Evolutionary conservation across 352 stramenopile species (phyloP), one percentile per base, ranked within the genome.

Genomic region (Phytophthora multivora): DNA sequence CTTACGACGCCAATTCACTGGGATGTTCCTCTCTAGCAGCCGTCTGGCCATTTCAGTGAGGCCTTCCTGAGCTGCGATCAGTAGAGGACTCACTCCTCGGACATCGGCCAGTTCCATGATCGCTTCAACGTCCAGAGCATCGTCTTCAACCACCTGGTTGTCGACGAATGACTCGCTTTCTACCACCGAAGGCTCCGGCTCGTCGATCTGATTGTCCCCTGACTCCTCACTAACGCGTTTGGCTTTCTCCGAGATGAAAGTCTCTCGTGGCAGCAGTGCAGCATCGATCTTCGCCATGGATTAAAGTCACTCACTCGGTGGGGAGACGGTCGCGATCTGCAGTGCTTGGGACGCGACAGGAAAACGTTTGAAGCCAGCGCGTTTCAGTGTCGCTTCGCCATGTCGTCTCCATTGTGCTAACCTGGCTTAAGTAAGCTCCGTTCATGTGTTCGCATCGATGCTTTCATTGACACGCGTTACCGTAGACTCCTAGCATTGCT

Each of bases 1-100:
- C 39, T 69, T 35, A 25, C 42, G 30, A 18, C 59, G 42, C 49
- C 50, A 66, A 16, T 28, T 51, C 19, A 57, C 64, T 55, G 53
- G 63, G 9, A 61, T 69, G 31, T 70, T 67, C 28, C 40, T 49
- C 36, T 48, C 43, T 15, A 73, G 33, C 23, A 76, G 52, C 21
- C 58, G 50, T 18, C 46, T 50, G 3, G 41, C 57, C 23, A 65
- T 43, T 18, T 69, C 59, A 2, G 16, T 40, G 38, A 67, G 59
- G 12, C 63, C 63, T 50, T 66, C 59, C 42, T 67, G 50, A 11
- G 63, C 53, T 13, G 63, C 23, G 53, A 63, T 57, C 51, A 76
- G 45, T 31, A 76, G 39, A 43, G 68, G 54, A 36, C 63, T 76
- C 35, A 66, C 50, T 26, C 53, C 56, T 52, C 33, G 59, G 13